phyloP scores from a whole-genome alignment of 2,329 filamentous ascomycete genomes.

The Calonectria pteridis region DNA sequence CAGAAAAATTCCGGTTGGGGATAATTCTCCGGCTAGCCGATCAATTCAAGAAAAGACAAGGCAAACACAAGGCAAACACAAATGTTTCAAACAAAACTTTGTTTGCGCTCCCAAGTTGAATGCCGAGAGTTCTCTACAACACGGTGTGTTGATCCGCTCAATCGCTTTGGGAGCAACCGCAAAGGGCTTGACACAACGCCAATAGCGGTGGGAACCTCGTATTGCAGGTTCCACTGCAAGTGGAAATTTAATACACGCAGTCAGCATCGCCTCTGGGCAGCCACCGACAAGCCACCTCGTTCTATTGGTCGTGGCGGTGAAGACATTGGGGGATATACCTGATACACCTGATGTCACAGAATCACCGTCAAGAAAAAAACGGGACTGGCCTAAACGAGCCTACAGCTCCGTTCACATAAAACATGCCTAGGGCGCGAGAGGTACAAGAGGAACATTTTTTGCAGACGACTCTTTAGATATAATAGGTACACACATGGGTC shows the following conservation, averaged over 20 bases:
- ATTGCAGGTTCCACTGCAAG: no score
- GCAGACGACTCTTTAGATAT: neutral
- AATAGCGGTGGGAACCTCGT: neutral
- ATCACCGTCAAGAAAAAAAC: neutral
- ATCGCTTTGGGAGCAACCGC: neutral
- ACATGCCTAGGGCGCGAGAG: neutral
- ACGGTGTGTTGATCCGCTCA: neutral
- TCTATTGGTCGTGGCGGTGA: neutral
- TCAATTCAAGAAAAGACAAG: neutral
- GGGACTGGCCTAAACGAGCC: neutral
- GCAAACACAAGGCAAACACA: neutral
- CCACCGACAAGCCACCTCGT: neutral
- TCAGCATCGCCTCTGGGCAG: neutral
- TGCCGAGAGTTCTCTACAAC: neutral
- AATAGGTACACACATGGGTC: no score
- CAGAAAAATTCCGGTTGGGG: neutral
- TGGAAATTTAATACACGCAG: no score
- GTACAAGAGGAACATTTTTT: no score
- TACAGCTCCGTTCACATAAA: neutral
- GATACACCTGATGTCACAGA: constrained; percentile 4
- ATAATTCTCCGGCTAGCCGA: neutral
- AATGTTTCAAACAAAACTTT: neutral
- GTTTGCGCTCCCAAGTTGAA: neutral
- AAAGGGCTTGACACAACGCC: neutral
- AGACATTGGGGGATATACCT: neutral